Percentiles rank a stretch among this genome's conserved stretches.
Conservation (phyloP, 306 rosid genomes). For the Malus fusca region DNA sequence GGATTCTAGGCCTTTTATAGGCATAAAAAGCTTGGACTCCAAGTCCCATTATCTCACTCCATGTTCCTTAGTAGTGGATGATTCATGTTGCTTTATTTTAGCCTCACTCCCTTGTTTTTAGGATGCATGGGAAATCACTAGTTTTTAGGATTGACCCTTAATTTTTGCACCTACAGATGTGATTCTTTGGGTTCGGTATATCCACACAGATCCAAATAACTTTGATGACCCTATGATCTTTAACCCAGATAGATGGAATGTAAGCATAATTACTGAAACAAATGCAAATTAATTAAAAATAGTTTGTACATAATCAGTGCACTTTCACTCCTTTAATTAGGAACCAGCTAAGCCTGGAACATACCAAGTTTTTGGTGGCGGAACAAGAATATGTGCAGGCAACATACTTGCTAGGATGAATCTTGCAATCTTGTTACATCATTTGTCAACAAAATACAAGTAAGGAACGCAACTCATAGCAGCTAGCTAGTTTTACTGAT, state of each 20-base stretch:
- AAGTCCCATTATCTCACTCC: too few relatives aligned
- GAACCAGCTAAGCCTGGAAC: slow-evolving; percentile 24
- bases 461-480: neutral
- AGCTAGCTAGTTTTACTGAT: too few relatives aligned
- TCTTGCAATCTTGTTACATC: slow-evolving; percentile 31
- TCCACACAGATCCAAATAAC: slow-evolving; percentile 16
- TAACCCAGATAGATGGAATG: slow-evolving; percentile 23
- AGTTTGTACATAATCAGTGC: slow-evolving; percentile 17
- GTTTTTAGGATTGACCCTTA: too few relatives aligned
- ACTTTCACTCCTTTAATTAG: slow-evolving; percentile 10
- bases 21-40: too few relatives aligned
- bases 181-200: slow-evolving; percentile 10
- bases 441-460: slow-evolving; percentile 32
- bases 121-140: too few relatives aligned
- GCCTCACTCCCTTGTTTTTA: too few relatives aligned
- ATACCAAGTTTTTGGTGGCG: slow-evolving; percentile 31
- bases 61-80: too few relatives aligned
- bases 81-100: too few relatives aligned
- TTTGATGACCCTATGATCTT: slow-evolving; percentile 22
- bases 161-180: too few relatives aligned
- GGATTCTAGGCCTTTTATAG: too few relatives aligned
- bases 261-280: neutral
- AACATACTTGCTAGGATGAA: slow-evolving; percentile 35
- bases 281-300: neutral
- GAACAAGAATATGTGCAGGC: slow-evolving; percentile 37